These are phyloP conservation scores for Cyberlindnera samutprakarnensis DNA, from an alignment of 805 yeast genomes.

Conservation along the genomic window DNA sequence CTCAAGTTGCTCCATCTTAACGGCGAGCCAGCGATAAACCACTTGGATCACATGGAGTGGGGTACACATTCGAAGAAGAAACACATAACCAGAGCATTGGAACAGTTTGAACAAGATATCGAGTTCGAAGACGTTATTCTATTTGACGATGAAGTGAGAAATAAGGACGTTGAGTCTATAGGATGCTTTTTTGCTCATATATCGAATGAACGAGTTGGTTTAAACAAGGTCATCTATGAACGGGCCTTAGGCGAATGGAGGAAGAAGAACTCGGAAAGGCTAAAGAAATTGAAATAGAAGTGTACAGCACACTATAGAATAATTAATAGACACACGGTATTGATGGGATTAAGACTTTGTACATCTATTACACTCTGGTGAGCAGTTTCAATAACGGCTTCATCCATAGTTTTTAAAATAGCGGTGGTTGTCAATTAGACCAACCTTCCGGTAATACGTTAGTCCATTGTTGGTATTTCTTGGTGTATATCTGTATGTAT, in stretches of 20 bases:
- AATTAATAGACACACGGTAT: no score
- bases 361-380: no score
- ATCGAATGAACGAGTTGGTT: slow-evolving; percentile 33
- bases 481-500: no score
- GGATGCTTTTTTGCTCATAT: slow-evolving; percentile 69
- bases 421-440: no score
- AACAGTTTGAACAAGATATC: slow-evolving; percentile 41
- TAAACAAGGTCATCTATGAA: slow-evolving; percentile 11
- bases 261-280: no score
- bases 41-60: slow-evolving; percentile 59
- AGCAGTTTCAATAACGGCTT: no score
- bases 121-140: slow-evolving; percentile 34
- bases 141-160: slow-evolving; percentile 77
- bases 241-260: slow-evolving; percentile 4
- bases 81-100: slow-evolving; percentile 49
- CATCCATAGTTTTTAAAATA: no score
- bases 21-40: slow-evolving; percentile 41
- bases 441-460: no score
- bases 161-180: slow-evolving; percentile 62
- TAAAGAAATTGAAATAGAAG: no score
- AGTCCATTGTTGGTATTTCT: no score
- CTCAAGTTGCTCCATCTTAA: slow-evolving; percentile 45
- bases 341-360: no score
- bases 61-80: slow-evolving; percentile 57
- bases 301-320: no score